Evolutionary conservation across 129 eudicot genomes (phyloP).

Genomic region (Arctium lappa): DNA sequence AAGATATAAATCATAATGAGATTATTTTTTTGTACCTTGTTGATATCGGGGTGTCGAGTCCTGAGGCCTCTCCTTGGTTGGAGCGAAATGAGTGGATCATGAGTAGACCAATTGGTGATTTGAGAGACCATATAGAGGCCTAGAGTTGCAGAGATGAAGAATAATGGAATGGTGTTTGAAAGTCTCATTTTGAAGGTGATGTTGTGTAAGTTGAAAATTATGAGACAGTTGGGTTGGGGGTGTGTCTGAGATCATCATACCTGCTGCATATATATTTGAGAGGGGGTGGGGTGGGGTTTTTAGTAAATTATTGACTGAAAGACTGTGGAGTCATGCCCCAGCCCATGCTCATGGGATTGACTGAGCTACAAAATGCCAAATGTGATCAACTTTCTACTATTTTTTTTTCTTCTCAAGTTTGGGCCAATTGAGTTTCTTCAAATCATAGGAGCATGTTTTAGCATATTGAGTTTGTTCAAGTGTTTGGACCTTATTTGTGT

Average conservation of each 20-base stretch:
- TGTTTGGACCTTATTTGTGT: neutral
- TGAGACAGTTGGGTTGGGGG: neutral
- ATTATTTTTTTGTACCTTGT: no score
- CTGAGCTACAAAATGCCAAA: conserved; percentile 26
- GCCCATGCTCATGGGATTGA: conserved; percentile 36
- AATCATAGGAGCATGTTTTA: neutral
- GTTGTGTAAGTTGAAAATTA: neutral
- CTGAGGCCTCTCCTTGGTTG: no score
- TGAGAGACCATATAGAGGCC: neutral
- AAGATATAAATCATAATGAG: no score
- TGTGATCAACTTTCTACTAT: neutral
- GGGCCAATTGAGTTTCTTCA: conserved; percentile 9
- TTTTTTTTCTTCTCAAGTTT: neutral
- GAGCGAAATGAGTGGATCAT: no score
- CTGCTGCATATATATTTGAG: neutral
- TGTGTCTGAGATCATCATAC: conserved; percentile 5
- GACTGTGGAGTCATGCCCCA: conserved; percentile 23
- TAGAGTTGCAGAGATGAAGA: conserved; percentile 16
- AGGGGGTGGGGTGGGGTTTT: neutral
- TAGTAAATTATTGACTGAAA: conserved; percentile 27
- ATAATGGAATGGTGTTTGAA: conserved; percentile 6
- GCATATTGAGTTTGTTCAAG: neutral
- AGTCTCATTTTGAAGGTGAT: conserved; percentile 27
- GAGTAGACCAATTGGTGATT: neutral
- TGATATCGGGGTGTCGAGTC: neutral